Base-by-base conservation (phyloP, 2,329 filamentous ascomycete genomes). In the Trichophyton equinum region DNA sequence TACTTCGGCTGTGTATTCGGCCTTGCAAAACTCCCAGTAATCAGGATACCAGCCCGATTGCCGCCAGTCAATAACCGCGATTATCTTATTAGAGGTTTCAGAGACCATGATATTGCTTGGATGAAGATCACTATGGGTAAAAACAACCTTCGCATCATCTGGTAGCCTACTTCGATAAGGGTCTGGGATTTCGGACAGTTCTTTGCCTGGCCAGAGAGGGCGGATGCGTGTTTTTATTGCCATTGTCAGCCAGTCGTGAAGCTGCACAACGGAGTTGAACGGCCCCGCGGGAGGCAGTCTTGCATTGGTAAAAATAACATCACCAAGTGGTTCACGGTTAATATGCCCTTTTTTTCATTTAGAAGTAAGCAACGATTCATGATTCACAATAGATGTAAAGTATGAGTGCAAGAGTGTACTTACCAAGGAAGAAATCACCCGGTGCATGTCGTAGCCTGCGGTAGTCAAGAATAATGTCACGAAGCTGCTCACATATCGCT, bases 61-160 rank as follows among this genome's bases (percentile, higher is more conserved):
- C 62, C 66, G 65, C 66, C 66, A 68, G 58, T 68, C 67, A 56
- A 68, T 61, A 55, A 72, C 46, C 42, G 68, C 68, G 58, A 68
- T 46, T 59, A 68, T 61, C 61, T 58, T 62, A 49, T 65, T 66
- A 9, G 62, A 70, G 20, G 61, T 18, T 27, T 56, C 56, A 18
- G 67, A 66, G 25, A 72, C 49, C n/a, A 73, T 67, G 44, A 74
- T 67, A 47, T 73, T 74, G 47, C 67, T 70, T 36, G 58, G 69
- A 63, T 73, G 69, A 40, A 74, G 67, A 65, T 74, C 72, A 27
- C 65, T 66, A 62, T 74, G 71, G 1, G 70, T 74, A 59, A 73
- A 73, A 18, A 66, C 69, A 33, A 74, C 72, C 11, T 63, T 60
- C 59, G 67, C 65, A 62, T 70, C 63, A 64, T 72, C 69, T 5